Percentiles rank a stretch among this genome's conserved stretches.
These are phyloP conservation scores for Fulvia fulva DNA, from an alignment of 2,329 filamentous ascomycete genomes.

Conservation along the genomic window DNA sequence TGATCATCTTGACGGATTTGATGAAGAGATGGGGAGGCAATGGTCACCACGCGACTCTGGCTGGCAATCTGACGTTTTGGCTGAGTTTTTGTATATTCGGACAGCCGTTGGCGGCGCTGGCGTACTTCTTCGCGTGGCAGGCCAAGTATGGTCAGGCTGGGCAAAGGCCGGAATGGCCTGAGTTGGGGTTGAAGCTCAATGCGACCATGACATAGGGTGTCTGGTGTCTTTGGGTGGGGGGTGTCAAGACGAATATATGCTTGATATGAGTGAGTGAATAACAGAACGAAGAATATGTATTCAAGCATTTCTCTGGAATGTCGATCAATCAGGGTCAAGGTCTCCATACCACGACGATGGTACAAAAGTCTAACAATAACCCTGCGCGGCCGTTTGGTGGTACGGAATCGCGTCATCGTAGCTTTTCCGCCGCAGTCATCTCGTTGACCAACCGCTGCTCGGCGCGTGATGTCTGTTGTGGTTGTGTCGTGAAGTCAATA, in stretches of 20 bases:
- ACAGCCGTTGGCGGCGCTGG: conserved; percentile 83
- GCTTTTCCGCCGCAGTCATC: background rate
- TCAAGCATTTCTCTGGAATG: background rate
- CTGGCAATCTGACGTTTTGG: conserved; percentile 96
- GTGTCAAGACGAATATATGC: background rate
- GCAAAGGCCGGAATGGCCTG: conserved; percentile 24
- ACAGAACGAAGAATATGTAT: too few relatives aligned
- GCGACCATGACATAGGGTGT: background rate
- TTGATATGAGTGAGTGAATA: background rate
- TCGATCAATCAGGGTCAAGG: background rate
- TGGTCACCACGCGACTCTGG: conserved; percentile 68
- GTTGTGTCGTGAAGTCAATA: background rate
- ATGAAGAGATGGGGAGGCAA: conserved; percentile 66
- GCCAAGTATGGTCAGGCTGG: conserved; percentile 71
- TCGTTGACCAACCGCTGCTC: too few relatives aligned
- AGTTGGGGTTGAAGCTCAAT: conserved; percentile 11
- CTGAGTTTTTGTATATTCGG: conserved; percentile 92
- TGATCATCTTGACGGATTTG: conserved; percentile 75
- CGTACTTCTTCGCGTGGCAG: conserved; percentile 99
- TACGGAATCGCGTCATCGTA: background rate
- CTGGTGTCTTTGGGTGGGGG: background rate
- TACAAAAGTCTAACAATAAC: background rate
- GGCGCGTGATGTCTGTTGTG: background rate
- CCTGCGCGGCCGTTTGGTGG: background rate
- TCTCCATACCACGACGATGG: background rate